A percentile compares a stretch with the other conserved stretches of the same genome.
Conservation (phyloP, 805 yeast species). For the Starmerella bombicola region DNA sequence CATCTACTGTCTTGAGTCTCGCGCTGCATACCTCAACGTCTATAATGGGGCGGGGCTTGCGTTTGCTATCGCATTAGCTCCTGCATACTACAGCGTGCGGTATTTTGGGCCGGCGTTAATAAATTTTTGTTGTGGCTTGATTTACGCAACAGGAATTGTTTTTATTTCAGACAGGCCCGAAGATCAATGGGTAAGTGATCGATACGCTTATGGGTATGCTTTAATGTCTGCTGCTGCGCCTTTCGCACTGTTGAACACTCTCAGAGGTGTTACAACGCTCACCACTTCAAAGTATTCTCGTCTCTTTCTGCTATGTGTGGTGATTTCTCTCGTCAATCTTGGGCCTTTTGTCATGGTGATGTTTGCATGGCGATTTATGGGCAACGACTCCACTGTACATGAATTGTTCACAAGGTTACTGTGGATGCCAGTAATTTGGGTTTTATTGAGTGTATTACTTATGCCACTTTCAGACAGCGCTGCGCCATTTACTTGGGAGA, state of each 20-base stretch:
- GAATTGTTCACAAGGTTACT: conserved; percentile 9
- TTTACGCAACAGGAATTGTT: conserved; percentile 20
- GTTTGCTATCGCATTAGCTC: conserved; percentile 13
- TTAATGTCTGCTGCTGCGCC: conserved; percentile 18
- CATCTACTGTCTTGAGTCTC: conserved; percentile 15
- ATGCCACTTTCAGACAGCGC: conserved; percentile 10
- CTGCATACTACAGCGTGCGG: conserved; percentile 13
- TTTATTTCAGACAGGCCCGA: conserved; percentile 12
- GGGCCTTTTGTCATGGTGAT: conserved; percentile 7
- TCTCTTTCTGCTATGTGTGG: conserved; percentile 1
- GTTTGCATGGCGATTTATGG: not conserved
- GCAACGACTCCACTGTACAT: not conserved
- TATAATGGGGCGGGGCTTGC: conserved; percentile 10
- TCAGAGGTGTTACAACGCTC: conserved; percentile 2
- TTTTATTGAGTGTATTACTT: conserved; percentile 3
- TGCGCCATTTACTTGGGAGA: not conserved
- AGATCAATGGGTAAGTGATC: conserved; percentile 18
- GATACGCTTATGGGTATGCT: conserved; percentile 15
- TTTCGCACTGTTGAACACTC: conserved; percentile 14
- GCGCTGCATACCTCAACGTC: conserved; percentile 15
- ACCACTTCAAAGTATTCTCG: not conserved
- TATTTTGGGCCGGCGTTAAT: conserved; percentile 19
- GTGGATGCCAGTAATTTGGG: conserved; percentile 8
- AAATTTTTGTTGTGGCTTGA: conserved; percentile 14
- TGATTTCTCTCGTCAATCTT: conserved; percentile 11